phyloP scores from a whole-genome alignment of 768 basidiomycete species.

The Mycena belliarum region DNA sequence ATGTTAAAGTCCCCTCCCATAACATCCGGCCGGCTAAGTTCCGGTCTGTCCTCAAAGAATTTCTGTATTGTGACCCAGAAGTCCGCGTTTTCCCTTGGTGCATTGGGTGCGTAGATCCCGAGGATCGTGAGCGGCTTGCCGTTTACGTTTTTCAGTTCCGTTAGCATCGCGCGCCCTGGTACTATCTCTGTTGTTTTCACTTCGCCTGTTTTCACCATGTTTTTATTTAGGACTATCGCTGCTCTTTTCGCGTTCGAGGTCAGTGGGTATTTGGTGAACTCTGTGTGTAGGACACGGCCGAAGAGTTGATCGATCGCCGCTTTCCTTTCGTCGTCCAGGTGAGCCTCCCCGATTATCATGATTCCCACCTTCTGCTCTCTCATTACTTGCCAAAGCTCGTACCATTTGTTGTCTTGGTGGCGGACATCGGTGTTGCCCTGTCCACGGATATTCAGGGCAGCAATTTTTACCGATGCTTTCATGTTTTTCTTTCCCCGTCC shows the following conservation, averaged over 20 bases:
- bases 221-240: constrained; percentile 36
- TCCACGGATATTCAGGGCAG: background rate
- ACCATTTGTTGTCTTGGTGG: constrained; percentile 24
- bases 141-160: background rate
- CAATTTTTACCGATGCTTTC: background rate
- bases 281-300: constrained; percentile 19
- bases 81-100: constrained; percentile 21
- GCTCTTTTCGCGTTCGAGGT: constrained; percentile 29
- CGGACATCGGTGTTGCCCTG: constrained; percentile 18
- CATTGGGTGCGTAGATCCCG: constrained; percentile 39
- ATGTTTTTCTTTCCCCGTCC: background rate
- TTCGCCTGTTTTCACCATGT: constrained; percentile 18
- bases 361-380: background rate
- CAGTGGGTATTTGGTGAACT: constrained; percentile 17
- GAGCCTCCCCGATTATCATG: constrained; percentile 30
- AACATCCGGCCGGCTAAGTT: constrained; percentile 28
- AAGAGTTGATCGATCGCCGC: constrained; percentile 9
- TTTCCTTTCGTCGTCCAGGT: constrained; percentile 23
- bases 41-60: constrained; percentile 2
- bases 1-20: no score
- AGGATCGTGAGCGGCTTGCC: constrained; percentile 20
- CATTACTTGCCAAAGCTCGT: constrained; percentile 15
- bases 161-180: background rate
- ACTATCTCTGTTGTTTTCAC: background rate
- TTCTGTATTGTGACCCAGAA: constrained; percentile 31